Base-by-base conservation (phyloP, 306 rosid species). In the Vigna reflexopilosa region DNA sequence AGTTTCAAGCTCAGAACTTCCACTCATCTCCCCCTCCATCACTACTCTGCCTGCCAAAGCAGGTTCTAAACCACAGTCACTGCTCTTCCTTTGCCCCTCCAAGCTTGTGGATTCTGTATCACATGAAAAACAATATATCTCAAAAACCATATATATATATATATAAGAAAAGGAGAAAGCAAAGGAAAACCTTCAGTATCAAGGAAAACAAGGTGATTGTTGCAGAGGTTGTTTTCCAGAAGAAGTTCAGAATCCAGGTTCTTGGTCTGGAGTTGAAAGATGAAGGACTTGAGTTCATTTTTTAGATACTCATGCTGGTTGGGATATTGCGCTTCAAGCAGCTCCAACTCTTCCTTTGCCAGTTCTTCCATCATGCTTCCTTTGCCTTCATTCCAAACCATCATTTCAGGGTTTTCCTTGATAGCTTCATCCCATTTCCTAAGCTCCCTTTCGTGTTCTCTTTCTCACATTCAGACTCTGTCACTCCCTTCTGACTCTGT, bases 301-400 rank as follows among this genome's bases (percentile, higher is more conserved):
- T 89, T 89, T 7, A 89, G 82, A 71, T 54, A 68, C 22, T 83
- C 65, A 70, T 80, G 82, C 14, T 81, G 89, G 76, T 86, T 54
- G 40, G 92, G 92, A 19, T 86, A 80, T 14, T 73, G 87, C n/a
- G 80, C 54, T 80, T 89, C 88, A 56, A 89, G 89, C 28, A 69
- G 36, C 55, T 82, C 38, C 64, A 89, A 66, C 82, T 89, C 93
- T 49, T 81, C 81, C 52, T 67, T 86, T 49, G 89, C 93, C 13
- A 78, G 85, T 57, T 89, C 85, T 73, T 84, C 93, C 78, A 86
- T 77, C 26, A 20, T 76, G 26, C 49, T 56, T 1, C 17, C 13
- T 68, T 56, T 36, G 58, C 32, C 38, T 0, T 63, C 24, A 34
- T 19, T 36, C 72, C 72, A 47, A 22, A 44, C 9, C 26, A 69